Conservation (phyloP, 2,329 filamentous ascomycete species). For the Paecilomyces fulvus region DNA sequence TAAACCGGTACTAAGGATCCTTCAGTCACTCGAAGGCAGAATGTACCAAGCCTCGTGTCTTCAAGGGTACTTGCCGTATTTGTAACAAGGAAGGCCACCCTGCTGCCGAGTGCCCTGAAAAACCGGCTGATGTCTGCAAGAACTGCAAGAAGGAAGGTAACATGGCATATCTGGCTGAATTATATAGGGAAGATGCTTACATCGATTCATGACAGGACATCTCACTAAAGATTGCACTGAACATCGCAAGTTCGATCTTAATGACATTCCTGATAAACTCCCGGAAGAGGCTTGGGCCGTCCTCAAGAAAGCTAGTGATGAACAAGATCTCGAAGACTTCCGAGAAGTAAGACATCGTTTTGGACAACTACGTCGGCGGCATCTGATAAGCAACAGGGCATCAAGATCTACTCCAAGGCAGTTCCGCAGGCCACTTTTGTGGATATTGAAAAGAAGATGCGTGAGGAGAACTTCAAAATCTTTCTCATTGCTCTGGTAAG, state of each 20-base stretch:
- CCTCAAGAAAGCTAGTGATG: constrained; percentile 41
- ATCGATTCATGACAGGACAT: constrained; percentile 29
- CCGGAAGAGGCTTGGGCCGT: constrained; percentile 43
- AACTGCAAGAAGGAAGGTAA: constrained; percentile 40
- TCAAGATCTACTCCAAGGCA: constrained; percentile 45
- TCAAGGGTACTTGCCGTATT: constrained; percentile 38
- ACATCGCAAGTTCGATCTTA: constrained; percentile 36
- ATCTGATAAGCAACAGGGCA: constrained; percentile 21
- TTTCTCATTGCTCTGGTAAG: constrained; percentile 46
- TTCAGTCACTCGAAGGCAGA: constrained; percentile 35
- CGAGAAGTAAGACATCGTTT: constrained; percentile 27
- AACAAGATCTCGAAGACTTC: constrained; percentile 44
- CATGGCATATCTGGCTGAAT: background rate
- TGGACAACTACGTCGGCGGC: background rate
- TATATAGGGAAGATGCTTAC: background rate
- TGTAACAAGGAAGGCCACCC: constrained; percentile 41
- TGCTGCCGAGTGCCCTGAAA: constrained; percentile 36
- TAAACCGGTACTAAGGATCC: background rate
- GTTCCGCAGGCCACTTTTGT: constrained; percentile 37
- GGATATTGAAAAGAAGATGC: constrained; percentile 44
- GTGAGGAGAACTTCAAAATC: constrained; percentile 38
- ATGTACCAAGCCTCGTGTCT: constrained; percentile 39
- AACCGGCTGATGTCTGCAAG: constrained; percentile 35
- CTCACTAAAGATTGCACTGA: constrained; percentile 36
- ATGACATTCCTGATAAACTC: constrained; percentile 38